Base-by-base conservation (phyloP, 768 basidiomycete species). In the Termitomyces sp. region DNA sequence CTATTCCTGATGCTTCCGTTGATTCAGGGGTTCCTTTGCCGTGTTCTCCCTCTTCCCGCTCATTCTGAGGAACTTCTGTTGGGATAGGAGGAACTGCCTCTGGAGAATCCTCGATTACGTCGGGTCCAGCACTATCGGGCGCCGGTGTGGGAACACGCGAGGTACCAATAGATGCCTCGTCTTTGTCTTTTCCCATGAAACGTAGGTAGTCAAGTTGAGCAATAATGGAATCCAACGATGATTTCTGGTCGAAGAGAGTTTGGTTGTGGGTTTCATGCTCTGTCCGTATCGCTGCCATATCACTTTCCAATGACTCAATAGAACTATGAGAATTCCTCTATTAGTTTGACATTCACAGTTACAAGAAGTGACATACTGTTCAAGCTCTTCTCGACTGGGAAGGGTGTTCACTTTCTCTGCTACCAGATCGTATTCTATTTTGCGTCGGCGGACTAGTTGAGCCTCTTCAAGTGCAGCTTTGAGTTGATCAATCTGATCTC, bases 361-460 rank as follows among this genome's bases (percentile, higher is more conserved):
- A 45, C 35, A 16, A 26, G 54, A 26, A 52, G 22, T n/a, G 26
- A 80, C 87, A 64, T 65, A 94, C 92, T 78, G 79, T 66, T 88
- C 84, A 16, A 92, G 76, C 64, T 93, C 92, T 9, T 87, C 85
- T 54, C 92, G 77, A 60, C 77, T 85, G 4, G 91, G 90, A 3
- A 93, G 71, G 18, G 83, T 81, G 64, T 92, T 90, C 49, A 92
- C 84, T 68, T 86, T 91, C 71, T 93, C 92, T 3, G 92, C 82
- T 40, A 94, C 81, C 47, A 80, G 74, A 74, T 94, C 92, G 67
- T 94, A 94, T 66, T 94, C 92, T 63, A 93, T 91, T 74, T 92
- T 94, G 55, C 86, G 80, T 58, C 76, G 78, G 48, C 92, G 83
- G 56, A 85, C 74, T 66, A 87, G 74, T 65, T 94, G 92, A 5